These are phyloP conservation scores for Gyromitra esculenta DNA, from an alignment of 2,329 filamentous ascomycete species.

Conservation along the genomic window DNA sequence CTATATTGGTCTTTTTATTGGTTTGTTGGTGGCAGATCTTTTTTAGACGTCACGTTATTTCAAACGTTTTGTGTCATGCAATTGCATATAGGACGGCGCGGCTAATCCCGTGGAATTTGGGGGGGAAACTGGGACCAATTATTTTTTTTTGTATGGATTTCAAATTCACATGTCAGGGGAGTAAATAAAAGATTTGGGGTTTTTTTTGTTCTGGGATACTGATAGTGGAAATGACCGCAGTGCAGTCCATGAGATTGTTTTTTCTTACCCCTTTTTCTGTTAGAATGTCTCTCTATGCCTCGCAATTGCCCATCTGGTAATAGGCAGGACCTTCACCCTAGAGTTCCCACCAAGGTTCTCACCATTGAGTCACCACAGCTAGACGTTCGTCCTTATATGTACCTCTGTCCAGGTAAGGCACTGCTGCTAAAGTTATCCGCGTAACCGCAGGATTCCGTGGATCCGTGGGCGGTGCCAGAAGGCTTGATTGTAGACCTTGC, in stretches of 20 bases:
- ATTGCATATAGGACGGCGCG: background rate
- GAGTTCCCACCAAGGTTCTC: background rate
- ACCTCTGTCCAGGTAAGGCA: background rate
- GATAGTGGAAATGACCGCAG: too few species aligned
- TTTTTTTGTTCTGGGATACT: too few species aligned
- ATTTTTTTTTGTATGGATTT: background rate
- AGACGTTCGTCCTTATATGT: background rate
- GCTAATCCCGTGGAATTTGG: background rate
- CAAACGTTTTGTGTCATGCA: background rate
- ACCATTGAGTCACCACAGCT: too few species aligned
- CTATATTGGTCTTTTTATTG: background rate
- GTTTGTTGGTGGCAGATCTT: background rate
- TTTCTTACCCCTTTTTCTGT: background rate
- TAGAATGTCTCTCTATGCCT: background rate
- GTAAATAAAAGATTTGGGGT: too few species aligned
- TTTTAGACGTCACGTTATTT: background rate
- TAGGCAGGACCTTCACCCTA: too few species aligned
- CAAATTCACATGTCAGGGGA: background rate
- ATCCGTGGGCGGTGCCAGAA: constrained; percentile 1
- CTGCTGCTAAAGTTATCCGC: background rate
- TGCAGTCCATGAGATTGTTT: too few species aligned
- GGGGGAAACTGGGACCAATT: background rate
- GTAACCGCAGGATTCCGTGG: background rate
- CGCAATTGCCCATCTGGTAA: too few species aligned
- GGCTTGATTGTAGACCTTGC: background rate